Evolutionary conservation across 1,139 yeast species (phyloP).

Genomic region (Pneumocystis murina): DNA sequence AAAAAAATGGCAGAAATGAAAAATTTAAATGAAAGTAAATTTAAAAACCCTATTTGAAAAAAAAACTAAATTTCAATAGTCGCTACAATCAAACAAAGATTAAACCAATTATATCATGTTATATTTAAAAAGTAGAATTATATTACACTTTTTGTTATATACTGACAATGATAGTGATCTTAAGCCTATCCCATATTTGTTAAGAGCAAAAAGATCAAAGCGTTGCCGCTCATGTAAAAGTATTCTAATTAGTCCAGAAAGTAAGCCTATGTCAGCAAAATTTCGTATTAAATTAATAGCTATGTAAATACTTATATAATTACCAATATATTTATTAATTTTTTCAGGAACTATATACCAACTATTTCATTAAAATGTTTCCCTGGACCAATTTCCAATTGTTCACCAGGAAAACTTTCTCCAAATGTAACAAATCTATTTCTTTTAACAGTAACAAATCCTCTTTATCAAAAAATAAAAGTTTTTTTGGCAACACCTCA

Average conservation of each 20-base stretch:
- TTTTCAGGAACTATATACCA: not conserved
- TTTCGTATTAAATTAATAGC: not conserved
- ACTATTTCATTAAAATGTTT: not conserved
- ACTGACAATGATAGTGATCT: slow-evolving; percentile 1
- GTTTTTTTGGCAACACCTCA: slow-evolving; percentile 2
- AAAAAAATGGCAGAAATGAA: not conserved
- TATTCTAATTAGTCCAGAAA: slow-evolving; percentile 17
- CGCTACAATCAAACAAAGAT: not conserved
- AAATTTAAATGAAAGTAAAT: not conserved
- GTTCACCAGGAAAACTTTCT: not conserved
- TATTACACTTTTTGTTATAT: not conserved
- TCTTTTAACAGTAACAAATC: slow-evolving; percentile 1
- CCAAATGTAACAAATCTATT: not conserved
- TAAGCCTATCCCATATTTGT: slow-evolving; percentile 13
- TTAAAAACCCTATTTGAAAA: not conserved
- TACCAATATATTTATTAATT: not conserved
- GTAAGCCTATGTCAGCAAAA: not conserved
- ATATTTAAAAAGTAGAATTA: not conserved
- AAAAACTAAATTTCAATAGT: not conserved
- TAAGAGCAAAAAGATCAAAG: slow-evolving; percentile 16
- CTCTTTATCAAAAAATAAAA: not conserved
- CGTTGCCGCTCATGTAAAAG: slow-evolving; percentile 17
- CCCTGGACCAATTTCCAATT: not conserved
- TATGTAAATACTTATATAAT: not conserved
- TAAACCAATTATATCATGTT: not conserved